phyloP scores from a whole-genome alignment of 495 filamentous ascomycete species.

The Wilcoxina mikolae region DNA sequence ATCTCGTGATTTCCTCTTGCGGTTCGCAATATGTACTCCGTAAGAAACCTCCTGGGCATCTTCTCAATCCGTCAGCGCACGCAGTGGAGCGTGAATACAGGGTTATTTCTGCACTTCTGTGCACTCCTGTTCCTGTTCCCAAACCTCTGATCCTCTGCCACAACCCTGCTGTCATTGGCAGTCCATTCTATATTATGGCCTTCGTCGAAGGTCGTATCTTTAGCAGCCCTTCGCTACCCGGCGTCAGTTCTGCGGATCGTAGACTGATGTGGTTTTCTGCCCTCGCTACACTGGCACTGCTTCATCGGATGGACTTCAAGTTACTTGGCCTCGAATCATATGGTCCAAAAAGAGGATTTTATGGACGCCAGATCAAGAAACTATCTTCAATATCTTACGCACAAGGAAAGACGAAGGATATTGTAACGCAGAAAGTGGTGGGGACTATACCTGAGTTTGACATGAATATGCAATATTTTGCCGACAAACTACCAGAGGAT shows the following conservation, averaged over 20 bases:
- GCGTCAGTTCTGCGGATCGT: constrained; percentile 49
- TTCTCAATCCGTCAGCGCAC: constrained; percentile 86
- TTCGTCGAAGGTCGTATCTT: constrained; percentile 87
- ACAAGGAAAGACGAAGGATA: constrained; percentile 59
- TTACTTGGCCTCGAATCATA: constrained; percentile 52
- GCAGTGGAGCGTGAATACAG: constrained; percentile 90
- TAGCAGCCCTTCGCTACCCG: constrained; percentile 71
- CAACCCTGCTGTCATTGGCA: constrained; percentile 63
- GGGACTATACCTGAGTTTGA: constrained; percentile 70
- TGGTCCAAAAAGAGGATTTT: constrained; percentile 65
- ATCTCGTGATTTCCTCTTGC: constrained; percentile 53
- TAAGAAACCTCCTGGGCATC: constrained; percentile 87
- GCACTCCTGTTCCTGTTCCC: constrained; percentile 73
- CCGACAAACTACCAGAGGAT: constrained; percentile 57
- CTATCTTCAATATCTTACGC: constrained; percentile 60
- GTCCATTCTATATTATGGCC: constrained; percentile 91
- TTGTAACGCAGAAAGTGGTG: constrained; percentile 59
- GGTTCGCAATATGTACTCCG: constrained; percentile 54
- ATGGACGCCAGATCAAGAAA: constrained; percentile 71
- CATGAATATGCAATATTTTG: constrained; percentile 59
- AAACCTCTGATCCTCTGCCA: constrained; percentile 74
- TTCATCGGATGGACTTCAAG: constrained; percentile 60
- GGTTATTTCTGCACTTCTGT: constrained; percentile 61
- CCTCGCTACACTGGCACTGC: constrained; percentile 63
- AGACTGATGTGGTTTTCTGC: constrained; percentile 75